A percentile compares a stretch with the other conserved stretches of the same genome.
These are phyloP conservation scores for Aspergillus vadensis DNA, from an alignment of 2,329 filamentous ascomycete genomes.

Conservation along the genomic window DNA sequence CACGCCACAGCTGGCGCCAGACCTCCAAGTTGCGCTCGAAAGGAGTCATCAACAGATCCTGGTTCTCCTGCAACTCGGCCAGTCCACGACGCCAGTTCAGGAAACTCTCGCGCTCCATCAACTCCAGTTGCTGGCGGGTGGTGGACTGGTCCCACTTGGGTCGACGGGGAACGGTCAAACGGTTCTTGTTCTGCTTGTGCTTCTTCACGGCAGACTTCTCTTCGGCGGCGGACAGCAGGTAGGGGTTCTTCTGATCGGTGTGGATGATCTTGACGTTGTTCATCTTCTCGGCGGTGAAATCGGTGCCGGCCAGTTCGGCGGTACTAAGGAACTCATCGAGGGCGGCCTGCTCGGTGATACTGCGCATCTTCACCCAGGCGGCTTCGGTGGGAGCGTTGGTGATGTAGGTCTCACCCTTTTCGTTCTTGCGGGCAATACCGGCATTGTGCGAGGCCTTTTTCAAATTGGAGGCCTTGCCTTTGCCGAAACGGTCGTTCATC, in stretches of 20 bases:
- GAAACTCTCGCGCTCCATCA: conserved; percentile 75
- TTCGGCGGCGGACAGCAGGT: conserved; percentile 80
- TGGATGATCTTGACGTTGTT: conserved; percentile 99
- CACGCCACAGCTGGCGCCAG: conserved; percentile 96
- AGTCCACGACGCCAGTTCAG: conserved; percentile 86
- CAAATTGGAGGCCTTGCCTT: conserved; percentile 81
- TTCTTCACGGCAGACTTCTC: conserved; percentile 77
- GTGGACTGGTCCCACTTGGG: conserved; percentile 86
- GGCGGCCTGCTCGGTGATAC: conserved; percentile 93
- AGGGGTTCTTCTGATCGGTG: conserved; percentile 93
- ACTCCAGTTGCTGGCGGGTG: conserved; percentile 78
- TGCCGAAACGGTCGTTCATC: conserved; percentile 98
- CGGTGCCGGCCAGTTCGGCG: conserved; percentile 94
- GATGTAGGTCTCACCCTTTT: conserved; percentile 84
- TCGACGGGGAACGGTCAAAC: conserved; percentile 84
- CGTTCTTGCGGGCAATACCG: conserved; percentile 70
- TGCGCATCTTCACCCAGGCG: conserved; percentile 98
- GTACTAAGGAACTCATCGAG: conserved; percentile 96
- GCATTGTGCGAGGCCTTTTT: conserved; percentile 67
- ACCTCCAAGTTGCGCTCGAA: conserved; percentile 98
- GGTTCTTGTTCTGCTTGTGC: conserved; percentile 75
- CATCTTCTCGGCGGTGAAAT: conserved; percentile 98
- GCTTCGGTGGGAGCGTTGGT: conserved; percentile 90
- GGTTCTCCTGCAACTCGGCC: conserved; percentile 88
- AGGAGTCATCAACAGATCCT: conserved; percentile 94